These are phyloP conservation scores for Aspergillus indologenus DNA, from an alignment of 495 filamentous ascomycete species.

Conservation along the genomic window DNA sequence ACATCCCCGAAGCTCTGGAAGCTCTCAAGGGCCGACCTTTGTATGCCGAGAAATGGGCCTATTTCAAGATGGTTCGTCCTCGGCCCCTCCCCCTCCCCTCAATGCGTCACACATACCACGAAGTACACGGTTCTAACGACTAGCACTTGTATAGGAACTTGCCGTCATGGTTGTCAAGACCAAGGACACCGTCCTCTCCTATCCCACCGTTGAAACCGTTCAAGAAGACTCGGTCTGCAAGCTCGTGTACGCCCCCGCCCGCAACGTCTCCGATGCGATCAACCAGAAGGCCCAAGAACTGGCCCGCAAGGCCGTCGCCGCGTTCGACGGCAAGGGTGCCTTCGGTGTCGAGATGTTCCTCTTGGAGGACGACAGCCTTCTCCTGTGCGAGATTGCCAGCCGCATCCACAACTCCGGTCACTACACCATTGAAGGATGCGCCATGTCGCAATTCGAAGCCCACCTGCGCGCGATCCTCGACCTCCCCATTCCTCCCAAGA, in stretches of 20 bases:
- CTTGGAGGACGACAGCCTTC: constrained; percentile 66
- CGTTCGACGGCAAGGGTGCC: constrained; percentile 83
- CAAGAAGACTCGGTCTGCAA: constrained; percentile 97
- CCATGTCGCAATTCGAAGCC: constrained; percentile 85
- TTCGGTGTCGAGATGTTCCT: constrained; percentile 98
- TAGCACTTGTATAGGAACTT: constrained; percentile 53
- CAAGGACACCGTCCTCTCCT: constrained; percentile 72
- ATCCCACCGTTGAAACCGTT: constrained; percentile 88
- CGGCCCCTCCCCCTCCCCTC: neutral
- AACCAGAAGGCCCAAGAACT: constrained; percentile 68
- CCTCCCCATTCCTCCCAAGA: constrained; percentile 62
- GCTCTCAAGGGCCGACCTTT: constrained; percentile 67
- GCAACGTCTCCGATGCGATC: constrained; percentile 59
- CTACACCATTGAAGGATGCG: constrained; percentile 93
- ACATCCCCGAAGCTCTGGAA: constrained; percentile 66
- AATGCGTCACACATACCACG: neutral
- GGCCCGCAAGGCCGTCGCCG: constrained; percentile 72
- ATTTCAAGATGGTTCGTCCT: constrained; percentile 61
- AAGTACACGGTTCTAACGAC: constrained; percentile 4
- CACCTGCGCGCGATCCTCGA: constrained; percentile 86
- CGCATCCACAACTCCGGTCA: constrained; percentile 96
- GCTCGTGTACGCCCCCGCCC: constrained; percentile 81
- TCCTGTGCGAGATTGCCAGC: constrained; percentile 94
- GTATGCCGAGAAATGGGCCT: constrained; percentile 89
- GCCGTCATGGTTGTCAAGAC: constrained; percentile 95